phyloP scores from a whole-genome alignment of 202 grass and related monocot species.

The Hordeum pubiflorum region DNA sequence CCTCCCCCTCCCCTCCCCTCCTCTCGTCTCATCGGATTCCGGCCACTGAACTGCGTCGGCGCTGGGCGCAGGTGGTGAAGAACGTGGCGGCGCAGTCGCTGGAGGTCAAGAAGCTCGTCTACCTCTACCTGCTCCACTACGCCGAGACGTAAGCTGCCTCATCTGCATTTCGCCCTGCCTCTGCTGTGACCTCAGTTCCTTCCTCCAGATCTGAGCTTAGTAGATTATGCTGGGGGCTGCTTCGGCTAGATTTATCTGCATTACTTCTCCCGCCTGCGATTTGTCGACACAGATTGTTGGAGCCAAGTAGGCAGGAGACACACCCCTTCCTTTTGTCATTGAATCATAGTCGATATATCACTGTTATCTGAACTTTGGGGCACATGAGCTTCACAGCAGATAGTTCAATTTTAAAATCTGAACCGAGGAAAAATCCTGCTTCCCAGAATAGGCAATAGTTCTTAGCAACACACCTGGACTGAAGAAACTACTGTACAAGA shows the following conservation, averaged over 20 bases:
- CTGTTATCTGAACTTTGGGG: not conserved
- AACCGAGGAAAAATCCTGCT: not conserved
- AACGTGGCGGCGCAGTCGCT: slow-evolving; percentile 82
- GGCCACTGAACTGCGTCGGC: too few relatives aligned
- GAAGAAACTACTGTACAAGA: not conserved
- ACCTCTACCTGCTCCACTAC: slow-evolving; percentile 92
- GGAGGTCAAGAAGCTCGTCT: slow-evolving; percentile 96
- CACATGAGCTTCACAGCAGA: not conserved
- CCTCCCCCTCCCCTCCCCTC: not conserved
- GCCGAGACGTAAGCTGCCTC: slow-evolving; percentile 66
- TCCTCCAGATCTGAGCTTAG: not conserved
- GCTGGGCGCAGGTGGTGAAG: slow-evolving; percentile 65
- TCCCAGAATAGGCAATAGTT: not conserved
- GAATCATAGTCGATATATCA: not conserved
- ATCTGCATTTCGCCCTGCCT: not conserved
- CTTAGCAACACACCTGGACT: not conserved
- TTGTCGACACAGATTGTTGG: not conserved
- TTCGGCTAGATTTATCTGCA: not conserved
- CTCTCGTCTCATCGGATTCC: not conserved
- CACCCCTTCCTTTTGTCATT: too few relatives aligned
- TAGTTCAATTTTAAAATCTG: not conserved
- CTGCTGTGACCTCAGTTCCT: too few relatives aligned
- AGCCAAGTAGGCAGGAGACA: not conserved
- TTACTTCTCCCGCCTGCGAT: not conserved
- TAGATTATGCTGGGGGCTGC: not conserved